phyloP scores from a whole-genome alignment of 192 early-diverging fungal species.

The Coemansia aciculifera region DNA sequence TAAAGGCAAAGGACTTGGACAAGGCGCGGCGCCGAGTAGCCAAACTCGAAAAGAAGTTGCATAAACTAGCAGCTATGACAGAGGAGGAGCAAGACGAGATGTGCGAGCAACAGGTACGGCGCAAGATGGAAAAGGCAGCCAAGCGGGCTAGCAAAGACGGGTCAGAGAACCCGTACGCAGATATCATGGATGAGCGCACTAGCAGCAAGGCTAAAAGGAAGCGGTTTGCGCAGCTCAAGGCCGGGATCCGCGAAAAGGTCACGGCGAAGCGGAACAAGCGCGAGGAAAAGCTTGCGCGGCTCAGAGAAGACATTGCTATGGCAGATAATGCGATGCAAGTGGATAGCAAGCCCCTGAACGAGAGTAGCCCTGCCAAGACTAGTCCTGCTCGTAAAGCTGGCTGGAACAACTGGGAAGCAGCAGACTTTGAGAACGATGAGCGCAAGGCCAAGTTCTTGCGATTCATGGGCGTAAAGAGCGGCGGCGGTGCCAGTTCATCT shows the following conservation, averaged over 20 bases:
- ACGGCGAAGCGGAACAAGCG: neutral
- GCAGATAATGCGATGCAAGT: conserved; percentile 6
- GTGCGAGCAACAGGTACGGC: conserved; percentile 3
- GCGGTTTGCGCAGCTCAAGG: conserved; percentile 5
- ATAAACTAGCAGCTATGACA: conserved; percentile 7
- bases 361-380: neutral
- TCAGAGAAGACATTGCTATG: neutral
- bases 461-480: conserved; percentile 40
- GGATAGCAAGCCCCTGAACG: neutral
- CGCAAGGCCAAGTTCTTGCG: conserved; percentile 51
- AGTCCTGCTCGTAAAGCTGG: neutral
- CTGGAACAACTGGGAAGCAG: conserved; percentile 54
- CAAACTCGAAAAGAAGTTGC: conserved; percentile 10
- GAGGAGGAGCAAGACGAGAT: neutral
- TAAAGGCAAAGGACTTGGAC: neutral
- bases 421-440: conserved; percentile 40
- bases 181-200: neutral
- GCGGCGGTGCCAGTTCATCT: neutral
- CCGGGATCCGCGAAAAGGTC: neutral
- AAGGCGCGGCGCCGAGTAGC: conserved; percentile 2
- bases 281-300: neutral
- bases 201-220: neutral
- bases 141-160: conserved; percentile 4
- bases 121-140: conserved; percentile 14
- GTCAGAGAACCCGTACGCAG: conserved; percentile 3